Conservation (phyloP, 352 stramenopile genomes). For the Globisporangium perplexum region DNA sequence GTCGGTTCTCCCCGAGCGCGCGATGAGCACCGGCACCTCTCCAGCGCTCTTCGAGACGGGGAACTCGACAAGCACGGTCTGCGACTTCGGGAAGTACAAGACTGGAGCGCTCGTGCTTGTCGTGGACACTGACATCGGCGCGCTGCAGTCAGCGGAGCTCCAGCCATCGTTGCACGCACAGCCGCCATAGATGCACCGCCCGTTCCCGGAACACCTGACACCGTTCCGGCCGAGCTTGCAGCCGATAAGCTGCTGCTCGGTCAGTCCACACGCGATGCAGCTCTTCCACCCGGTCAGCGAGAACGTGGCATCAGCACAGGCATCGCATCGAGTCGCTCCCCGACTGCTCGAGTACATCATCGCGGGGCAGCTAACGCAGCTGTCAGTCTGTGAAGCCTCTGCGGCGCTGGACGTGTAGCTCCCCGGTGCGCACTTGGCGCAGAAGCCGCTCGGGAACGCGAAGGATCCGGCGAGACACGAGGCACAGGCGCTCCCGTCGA, state of each 20-base stretch:
- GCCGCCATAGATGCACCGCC: slow-evolving; percentile 39
- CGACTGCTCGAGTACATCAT: slow-evolving; percentile 25
- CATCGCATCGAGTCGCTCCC: slow-evolving; percentile 25
- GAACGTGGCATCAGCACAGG: slow-evolving; percentile 30
- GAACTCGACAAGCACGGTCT: slow-evolving; percentile 17
- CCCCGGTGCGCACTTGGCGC: slow-evolving; percentile 32
- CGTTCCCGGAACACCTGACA: slow-evolving; percentile 48
- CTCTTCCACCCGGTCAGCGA: slow-evolving; percentile 46
- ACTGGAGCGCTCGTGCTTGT: slow-evolving; percentile 20
- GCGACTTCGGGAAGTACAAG: slow-evolving; percentile 37
- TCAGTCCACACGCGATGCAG: slow-evolving; percentile 43
- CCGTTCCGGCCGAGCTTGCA: slow-evolving; percentile 54
- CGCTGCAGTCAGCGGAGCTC: slow-evolving; percentile 39
- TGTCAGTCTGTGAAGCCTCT: slow-evolving; percentile 4
- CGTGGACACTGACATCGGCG: neutral
- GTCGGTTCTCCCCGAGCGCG: slow-evolving; percentile 20
- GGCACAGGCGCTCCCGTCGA: slow-evolving; percentile 25
- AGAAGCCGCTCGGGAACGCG: slow-evolving; percentile 22
- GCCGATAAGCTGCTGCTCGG: slow-evolving; percentile 13
- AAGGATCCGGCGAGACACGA: slow-evolving; percentile 17
- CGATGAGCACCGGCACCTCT: slow-evolving; percentile 25
- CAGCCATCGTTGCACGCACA: slow-evolving; percentile 42
- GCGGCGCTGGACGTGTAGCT: slow-evolving; percentile 24
- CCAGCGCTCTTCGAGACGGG: slow-evolving; percentile 5
- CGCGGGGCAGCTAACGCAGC: slow-evolving; percentile 32